phyloP scores from a whole-genome alignment of 192 early-diverging fungal genomes.

The Radiomyces spectabilis region DNA sequence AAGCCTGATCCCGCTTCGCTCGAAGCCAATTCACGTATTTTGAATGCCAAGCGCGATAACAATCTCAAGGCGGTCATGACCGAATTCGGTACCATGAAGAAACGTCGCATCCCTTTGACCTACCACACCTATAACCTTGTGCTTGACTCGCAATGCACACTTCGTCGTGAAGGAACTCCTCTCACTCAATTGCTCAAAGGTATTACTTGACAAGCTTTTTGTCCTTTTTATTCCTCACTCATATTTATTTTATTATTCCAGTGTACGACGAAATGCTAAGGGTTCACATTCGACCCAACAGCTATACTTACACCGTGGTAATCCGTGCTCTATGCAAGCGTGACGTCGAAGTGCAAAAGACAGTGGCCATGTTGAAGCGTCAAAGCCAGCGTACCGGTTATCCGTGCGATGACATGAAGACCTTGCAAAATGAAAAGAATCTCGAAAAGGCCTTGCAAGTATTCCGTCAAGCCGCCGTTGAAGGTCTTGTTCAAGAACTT shows the following conservation, averaged over 20 bases:
- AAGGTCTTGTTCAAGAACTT: constrained; percentile 17
- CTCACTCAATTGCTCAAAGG: constrained; percentile 16
- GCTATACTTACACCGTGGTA: constrained; percentile 19
- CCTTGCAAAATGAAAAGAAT: constrained; percentile 22
- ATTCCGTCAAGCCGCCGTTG: constrained; percentile 13
- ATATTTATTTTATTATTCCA: neutral
- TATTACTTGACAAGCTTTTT: too few relatives aligned
- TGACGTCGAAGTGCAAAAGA: constrained; percentile 33
- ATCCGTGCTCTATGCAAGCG: constrained; percentile 24
- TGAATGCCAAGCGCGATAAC: constrained; percentile 16
- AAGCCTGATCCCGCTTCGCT: too few relatives aligned
- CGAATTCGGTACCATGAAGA: constrained; percentile 24
- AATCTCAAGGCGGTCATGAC: constrained; percentile 17
- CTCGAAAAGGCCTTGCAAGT: constrained; percentile 21
- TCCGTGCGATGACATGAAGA: constrained; percentile 4
- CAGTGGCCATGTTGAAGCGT: constrained; percentile 23
- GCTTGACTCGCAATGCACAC: constrained; percentile 17
- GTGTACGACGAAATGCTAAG: constrained; percentile 29
- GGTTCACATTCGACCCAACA: constrained; percentile 4
- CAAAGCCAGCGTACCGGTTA: constrained; percentile 14
- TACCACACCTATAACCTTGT: constrained; percentile 29
- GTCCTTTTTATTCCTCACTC: too few relatives aligned
- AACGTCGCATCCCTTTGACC: constrained; percentile 7
- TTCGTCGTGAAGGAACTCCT: constrained; percentile 24
- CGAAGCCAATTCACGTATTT: constrained; percentile 18